Percentiles rank a stretch among this genome's conserved stretches.
These are phyloP conservation scores for Baudoinia panamericana DNA, from an alignment of 495 filamentous ascomycete genomes.

Conservation along the genomic window DNA sequence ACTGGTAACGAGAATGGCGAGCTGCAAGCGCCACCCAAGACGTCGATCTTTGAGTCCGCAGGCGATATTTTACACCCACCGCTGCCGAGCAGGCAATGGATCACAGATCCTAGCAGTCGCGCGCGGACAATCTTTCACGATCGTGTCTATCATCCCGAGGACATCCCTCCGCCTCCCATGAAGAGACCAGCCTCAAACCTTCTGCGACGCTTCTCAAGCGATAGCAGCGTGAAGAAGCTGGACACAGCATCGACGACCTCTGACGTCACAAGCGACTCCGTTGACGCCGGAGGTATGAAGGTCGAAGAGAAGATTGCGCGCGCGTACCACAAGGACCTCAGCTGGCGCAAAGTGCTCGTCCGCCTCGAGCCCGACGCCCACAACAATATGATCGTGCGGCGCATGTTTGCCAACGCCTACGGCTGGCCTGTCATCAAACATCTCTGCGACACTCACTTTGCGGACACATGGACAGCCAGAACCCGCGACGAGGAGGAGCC, in stretches of 20 bases:
- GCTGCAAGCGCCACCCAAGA: constrained; percentile 59
- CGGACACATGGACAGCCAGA: constrained; percentile 45
- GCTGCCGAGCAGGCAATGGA: constrained; percentile 62
- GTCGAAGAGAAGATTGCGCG: constrained; percentile 96
- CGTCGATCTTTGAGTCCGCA: constrained; percentile 87
- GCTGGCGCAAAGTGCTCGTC: constrained; percentile 94
- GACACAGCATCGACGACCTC: background rate
- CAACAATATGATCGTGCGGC: constrained; percentile 92
- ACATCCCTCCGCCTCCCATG: constrained; percentile 68
- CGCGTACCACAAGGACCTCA: constrained; percentile 78
- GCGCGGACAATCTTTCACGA: constrained; percentile 93
- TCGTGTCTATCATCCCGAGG: constrained; percentile 80
- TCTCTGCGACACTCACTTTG: constrained; percentile 85
- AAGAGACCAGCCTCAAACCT: constrained; percentile 36
- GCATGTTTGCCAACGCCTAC: constrained; percentile 93
- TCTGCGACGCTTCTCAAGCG: constrained; percentile 33
- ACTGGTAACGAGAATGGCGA: constrained; percentile 25
- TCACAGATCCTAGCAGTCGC: constrained; percentile 70
- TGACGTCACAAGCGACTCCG: constrained; percentile 10
- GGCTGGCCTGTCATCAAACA: constrained; percentile 96
- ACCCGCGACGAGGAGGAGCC: constrained; percentile 45
- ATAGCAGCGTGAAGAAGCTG: constrained; percentile 7
- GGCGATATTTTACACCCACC: constrained; percentile 85
- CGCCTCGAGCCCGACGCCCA: constrained; percentile 93
- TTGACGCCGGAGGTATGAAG: constrained; percentile 48